Evolutionary conservation across 805 yeast genomes (phyloP).

Genomic region (Metschnikowia matae): DNA sequence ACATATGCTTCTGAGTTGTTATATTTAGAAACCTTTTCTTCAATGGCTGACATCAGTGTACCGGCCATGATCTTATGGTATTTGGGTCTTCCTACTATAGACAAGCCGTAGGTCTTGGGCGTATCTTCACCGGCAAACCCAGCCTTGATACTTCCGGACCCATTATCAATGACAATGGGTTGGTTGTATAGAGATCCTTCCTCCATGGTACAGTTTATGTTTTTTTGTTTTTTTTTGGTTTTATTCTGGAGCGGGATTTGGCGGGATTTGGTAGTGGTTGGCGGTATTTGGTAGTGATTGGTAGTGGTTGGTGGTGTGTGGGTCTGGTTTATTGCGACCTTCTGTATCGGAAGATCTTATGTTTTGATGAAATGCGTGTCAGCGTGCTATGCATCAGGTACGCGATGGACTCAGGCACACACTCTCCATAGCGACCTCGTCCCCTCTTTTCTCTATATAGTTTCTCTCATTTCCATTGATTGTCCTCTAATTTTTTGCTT

Average conservation of each 20-base stretch:
- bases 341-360: not conserved
- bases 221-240: not conserved
- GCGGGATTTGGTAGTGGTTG: not conserved
- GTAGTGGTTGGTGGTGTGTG: not conserved
- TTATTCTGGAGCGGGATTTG: too few species aligned
- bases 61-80: slow-evolving; percentile 78
- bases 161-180: slow-evolving; percentile 49
- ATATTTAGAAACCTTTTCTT: slow-evolving; percentile 15
- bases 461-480: too few species aligned
- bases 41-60: slow-evolving; percentile 20
- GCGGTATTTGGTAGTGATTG: not conserved
- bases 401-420: too few species aligned
- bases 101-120: slow-evolving; percentile 63
- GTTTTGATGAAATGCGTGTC: not conserved
- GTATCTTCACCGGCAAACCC: slow-evolving; percentile 92
- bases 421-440: too few species aligned
- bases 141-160: slow-evolving; percentile 79
- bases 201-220: slow-evolving; percentile 13
- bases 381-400: not conserved
- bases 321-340: not conserved
- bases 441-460: too few species aligned
- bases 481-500: too few species aligned
- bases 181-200: slow-evolving; percentile 35
- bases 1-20: slow-evolving; percentile 52
- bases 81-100: slow-evolving; percentile 77